Evolutionary conservation across 768 basidiomycete genomes (phyloP), one percentile per base, ranked within the genome.

Genomic region (Panellus pusillus): DNA sequence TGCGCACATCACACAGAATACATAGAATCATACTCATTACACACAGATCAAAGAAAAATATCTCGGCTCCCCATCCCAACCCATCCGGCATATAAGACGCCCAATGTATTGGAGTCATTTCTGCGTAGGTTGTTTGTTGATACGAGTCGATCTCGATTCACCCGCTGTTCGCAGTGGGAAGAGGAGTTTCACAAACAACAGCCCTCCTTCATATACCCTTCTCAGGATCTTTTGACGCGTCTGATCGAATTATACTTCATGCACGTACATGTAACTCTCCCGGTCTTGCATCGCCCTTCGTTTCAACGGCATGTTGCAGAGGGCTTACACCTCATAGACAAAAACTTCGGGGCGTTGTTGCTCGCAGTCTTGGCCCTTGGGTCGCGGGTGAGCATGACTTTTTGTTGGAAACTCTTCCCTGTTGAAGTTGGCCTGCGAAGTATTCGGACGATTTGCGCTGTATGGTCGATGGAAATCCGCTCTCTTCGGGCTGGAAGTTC

Each of bases 341-440:
- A 65, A 15, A 68, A 70, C 7, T 85, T 85, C 56, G 71, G 69
- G 1, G 65, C 66, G 8, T 15, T 41, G 3, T 70, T 83, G 17
- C 64, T 84, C 18, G 67, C 79, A 47, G 68, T 81, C 0, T 79
- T 79, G 62, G 84, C 83, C 1, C 68, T 78, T 52, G 83, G 75
- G 11, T 64, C 79, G 6, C 72, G 82, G 29, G 81, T 70, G 53
- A 68, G 74, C 38, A 35, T 35, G 32, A 6, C 2, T 17, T 18
- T n/a, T 35, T 14, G 7, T 14, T 7, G 17, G 8, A 18, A 9
- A 14, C 14, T 8, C 32, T 35, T 11, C 32, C 24, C 24, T 24
- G 24, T 37, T 32, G 2, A 15, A 5, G 18, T 15, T 38, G 27
- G 8, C 37, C 14, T 13, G 9, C 11, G 7, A 68, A 81, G 42